A percentile compares a stretch with the other conserved stretches of the same genome.
These are phyloP conservation scores for Musa troglodytarum DNA, from an alignment of 176 grass and related monocot genomes.

Conservation along the genomic window DNA sequence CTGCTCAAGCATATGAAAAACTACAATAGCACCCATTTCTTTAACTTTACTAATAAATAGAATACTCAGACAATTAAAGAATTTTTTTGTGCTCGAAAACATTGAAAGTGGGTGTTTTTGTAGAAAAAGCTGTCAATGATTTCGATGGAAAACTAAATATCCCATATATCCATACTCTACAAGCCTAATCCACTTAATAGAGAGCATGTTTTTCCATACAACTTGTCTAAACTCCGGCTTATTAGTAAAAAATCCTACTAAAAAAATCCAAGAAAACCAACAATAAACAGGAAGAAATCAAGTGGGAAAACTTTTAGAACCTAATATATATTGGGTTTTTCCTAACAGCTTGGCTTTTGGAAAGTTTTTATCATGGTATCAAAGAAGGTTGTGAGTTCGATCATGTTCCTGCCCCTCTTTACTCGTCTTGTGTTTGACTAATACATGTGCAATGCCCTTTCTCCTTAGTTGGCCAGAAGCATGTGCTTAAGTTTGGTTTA, in stretches of 20 bases:
- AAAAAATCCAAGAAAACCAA: not conserved
- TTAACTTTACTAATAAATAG: not conserved
- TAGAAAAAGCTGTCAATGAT: not conserved
- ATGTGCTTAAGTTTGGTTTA: too few species aligned
- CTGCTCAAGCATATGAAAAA: not conserved
- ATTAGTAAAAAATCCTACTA: not conserved
- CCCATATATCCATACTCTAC: not conserved
- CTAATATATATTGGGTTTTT: too few species aligned
- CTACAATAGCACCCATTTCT: too few species aligned
- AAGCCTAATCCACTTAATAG: not conserved
- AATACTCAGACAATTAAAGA: not conserved
- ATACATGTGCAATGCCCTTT: too few species aligned
- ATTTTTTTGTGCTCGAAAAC: not conserved
- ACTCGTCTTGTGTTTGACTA: too few species aligned
- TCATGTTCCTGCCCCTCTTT: too few species aligned
- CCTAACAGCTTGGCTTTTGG: too few species aligned
- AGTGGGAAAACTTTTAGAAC: too few species aligned
- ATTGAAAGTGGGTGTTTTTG: not conserved
- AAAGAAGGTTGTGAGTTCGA: too few species aligned
- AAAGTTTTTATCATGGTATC: too few species aligned
- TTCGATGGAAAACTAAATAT: not conserved
- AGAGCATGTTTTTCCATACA: not conserved
- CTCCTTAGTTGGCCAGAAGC: too few species aligned
- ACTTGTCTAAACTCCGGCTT: not conserved
- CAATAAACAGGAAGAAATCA: not conserved